These are phyloP conservation scores for Lactifluus echinatus DNA, from an alignment of 768 basidiomycete species.

Conservation along the genomic window DNA sequence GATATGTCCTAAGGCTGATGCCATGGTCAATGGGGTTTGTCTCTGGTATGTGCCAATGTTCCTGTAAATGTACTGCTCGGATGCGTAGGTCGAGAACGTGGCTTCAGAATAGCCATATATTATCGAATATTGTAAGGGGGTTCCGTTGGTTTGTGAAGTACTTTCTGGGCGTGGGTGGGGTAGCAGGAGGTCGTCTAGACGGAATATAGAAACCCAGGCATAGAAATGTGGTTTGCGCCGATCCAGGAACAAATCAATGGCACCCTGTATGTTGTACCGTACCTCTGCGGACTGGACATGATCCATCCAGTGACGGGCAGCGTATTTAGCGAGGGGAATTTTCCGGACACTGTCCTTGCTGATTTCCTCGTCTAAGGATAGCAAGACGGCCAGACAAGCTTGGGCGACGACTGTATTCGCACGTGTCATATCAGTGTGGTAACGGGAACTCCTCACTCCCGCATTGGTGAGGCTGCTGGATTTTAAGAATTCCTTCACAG, in stretches of 20 bases:
- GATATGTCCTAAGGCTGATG: background rate
- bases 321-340: background rate
- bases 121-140: background rate
- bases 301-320: background rate
- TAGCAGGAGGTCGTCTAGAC: background rate
- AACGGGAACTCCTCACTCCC: background rate
- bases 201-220: background rate
- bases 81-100: background rate
- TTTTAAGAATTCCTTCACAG: background rate
- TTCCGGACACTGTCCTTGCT: background rate
- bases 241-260: background rate
- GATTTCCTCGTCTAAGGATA: background rate
- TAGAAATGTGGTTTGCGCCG: background rate
- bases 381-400: background rate
- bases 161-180: background rate
- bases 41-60: background rate
- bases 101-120: background rate
- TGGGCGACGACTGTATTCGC: background rate
- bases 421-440: background rate
- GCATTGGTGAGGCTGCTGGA: background rate
- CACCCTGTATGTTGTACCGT: background rate
- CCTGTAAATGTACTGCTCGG: too few relatives aligned
- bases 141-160: background rate
- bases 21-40: background rate
- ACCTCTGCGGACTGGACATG: background rate